Conservation (phyloP, 2,329 filamentous ascomycete species). For the Stagonosporopsis chrysanthemi region DNA sequence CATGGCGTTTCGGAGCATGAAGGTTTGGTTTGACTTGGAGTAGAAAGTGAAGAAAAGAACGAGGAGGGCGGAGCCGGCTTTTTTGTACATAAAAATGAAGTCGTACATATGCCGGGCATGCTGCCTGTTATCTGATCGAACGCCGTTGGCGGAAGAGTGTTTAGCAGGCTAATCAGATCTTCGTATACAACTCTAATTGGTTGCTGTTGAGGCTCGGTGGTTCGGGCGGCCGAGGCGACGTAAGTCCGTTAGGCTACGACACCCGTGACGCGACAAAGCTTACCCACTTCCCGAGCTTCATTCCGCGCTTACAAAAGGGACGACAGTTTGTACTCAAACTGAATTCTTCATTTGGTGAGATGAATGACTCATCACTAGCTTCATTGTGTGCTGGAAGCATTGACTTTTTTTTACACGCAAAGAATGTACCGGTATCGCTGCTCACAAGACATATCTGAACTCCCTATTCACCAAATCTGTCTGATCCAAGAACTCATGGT, state of each 20-base stretch:
- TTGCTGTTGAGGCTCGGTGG: background rate
- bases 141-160: slow-evolving; percentile 7
- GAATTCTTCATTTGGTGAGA: background rate
- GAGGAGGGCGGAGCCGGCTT: background rate
- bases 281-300: slow-evolving; percentile 9
- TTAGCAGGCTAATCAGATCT: slow-evolving; percentile 22
- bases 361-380: background rate
- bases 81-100: slow-evolving; percentile 6
- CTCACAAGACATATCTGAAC: slow-evolving; percentile 29
- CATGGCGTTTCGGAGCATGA: slow-evolving; percentile 15
- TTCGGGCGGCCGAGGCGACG: background rate
- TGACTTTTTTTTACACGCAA: background rate
- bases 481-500: slow-evolving; percentile 30
- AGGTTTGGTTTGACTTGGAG: background rate
- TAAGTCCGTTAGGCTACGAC: background rate
- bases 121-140: slow-evolving; percentile 17
- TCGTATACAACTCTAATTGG: background rate
- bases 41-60: background rate
- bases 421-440: background rate
- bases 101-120: slow-evolving; percentile 9
- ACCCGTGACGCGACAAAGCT: background rate
- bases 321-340: background rate
- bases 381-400: background rate
- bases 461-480: slow-evolving; percentile 30
- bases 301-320: slow-evolving; percentile 6